Percentiles rank a stretch among this genome's conserved stretches.
These are phyloP conservation scores for Isoetes engelmannii DNA, from an alignment of 83 land plant genomes.

Conservation along the genomic window DNA sequence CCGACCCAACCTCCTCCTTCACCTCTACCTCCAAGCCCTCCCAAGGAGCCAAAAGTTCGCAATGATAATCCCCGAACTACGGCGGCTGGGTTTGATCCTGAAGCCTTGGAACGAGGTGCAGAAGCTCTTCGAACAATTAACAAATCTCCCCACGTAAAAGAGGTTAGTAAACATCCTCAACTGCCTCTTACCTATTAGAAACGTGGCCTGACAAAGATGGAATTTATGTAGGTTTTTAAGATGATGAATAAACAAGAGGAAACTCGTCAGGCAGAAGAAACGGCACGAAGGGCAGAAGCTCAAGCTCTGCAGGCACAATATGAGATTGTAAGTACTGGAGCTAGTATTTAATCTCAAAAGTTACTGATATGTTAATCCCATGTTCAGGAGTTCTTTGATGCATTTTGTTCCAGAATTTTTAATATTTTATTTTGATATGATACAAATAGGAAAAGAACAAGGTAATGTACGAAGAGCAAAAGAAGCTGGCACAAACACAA, in stretches of 20 bases:
- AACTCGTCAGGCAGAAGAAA: slow-evolving; percentile 62
- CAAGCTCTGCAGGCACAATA: slow-evolving; percentile 71
- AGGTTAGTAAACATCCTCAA: slow-evolving; percentile 30
- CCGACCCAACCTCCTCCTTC: slow-evolving; percentile 13
- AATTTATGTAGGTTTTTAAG: slow-evolving; percentile 56
- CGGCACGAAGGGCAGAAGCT: slow-evolving; percentile 55
- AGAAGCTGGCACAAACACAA: slow-evolving; percentile 75
- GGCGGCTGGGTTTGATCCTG: slow-evolving; percentile 86
- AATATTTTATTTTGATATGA: not conserved
- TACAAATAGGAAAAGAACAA: slow-evolving; percentile 64
- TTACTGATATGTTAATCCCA: not conserved
- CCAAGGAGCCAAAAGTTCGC: slow-evolving; percentile 28
- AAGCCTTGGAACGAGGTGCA: slow-evolving; percentile 80
- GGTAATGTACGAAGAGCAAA: slow-evolving; percentile 81
- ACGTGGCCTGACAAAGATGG: not conserved
- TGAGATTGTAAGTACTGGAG: slow-evolving; percentile 45
- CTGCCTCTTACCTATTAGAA: no score
- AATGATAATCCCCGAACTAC: slow-evolving; percentile 79
- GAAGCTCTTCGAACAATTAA: slow-evolving; percentile 59
- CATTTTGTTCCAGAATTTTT: not conserved
- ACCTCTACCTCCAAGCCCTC: slow-evolving; percentile 15
- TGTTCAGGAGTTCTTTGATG: not conserved
- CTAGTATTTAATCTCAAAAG: not conserved
- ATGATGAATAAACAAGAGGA: slow-evolving; percentile 81
- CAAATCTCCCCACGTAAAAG: slow-evolving; percentile 50